Base-by-base conservation (phyloP, 1,284 basidiomycete species). In the Ganoderma multipileum region DNA sequence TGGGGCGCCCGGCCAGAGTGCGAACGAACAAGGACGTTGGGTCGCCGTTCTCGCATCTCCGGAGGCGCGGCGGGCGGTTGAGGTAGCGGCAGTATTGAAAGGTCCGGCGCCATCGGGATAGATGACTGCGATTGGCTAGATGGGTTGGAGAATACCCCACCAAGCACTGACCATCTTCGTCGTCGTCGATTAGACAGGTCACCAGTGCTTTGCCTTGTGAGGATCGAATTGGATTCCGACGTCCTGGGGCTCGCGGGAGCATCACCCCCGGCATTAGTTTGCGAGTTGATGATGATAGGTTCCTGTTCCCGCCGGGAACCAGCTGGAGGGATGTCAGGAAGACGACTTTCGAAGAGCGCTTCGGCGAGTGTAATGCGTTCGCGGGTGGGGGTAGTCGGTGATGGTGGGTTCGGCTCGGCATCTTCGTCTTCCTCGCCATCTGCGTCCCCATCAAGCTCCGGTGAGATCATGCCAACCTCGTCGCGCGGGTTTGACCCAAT, bases 361-460 rank as follows among this genome's bases (percentile, higher is more conserved):
- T 95, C 89, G 0, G 85, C 89, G 54, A 95, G 85, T 44, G 88
- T 90, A 60, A 94, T 90, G 16, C 85, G 84, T 63, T 92, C 90
- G 64, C 87, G 84, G 18, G 77, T 80, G 0, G 82, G 80, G 2
- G 80, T 79, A 6, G 78, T 75, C 6, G 78, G 76, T 2, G 78
- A 76, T 3, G 78, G 76, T 3, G 76, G 76, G 7, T 66, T 71
- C 7, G 69, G 59, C 18, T 82, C 83, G 33, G 84, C 87, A 18
- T 89, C 89, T n/a, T 89, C 89, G 23, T 89, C 88, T n/a, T 90
- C 91, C 33, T 91, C 92, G 16, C 78, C 83, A 52, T 83, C 83
- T 9, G 72, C 78, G 47, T 84, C 83, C 30, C 66, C 83, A 57
- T 83, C 83, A 9, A 68, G 76, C 42, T 84, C 76, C 16, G 73